Percentiles rank a stretch among this genome's conserved stretches.
Conservation (phyloP, 352 stramenopile species). For the Phytophthora fragariae region DNA sequence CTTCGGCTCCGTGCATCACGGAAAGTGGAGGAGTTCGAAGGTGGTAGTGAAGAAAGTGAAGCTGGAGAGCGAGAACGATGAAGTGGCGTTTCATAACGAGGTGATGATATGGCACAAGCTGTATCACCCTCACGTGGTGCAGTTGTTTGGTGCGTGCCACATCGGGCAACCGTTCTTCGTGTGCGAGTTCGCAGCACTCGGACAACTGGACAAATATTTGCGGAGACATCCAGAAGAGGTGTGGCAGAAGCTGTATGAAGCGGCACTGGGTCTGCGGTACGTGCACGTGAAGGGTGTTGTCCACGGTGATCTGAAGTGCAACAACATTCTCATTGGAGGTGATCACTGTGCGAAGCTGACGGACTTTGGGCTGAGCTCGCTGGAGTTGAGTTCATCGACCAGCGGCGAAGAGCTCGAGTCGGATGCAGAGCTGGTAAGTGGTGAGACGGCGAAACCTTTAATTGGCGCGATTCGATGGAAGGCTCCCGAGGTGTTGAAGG, state of each 20-base stretch:
- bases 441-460: too few species aligned
- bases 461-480: too few species aligned
- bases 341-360: not conserved
- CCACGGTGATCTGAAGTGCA: not conserved
- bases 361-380: not conserved
- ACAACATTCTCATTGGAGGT: not conserved
- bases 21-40: conserved; percentile 20
- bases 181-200: not conserved
- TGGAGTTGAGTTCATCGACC: too few species aligned
- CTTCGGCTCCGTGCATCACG: conserved; percentile 28
- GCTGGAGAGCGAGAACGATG: not conserved
- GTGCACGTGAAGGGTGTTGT: not conserved
- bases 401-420: too few species aligned
- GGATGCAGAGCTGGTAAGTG: too few species aligned
- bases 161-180: conserved; percentile 8
- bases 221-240: not conserved
- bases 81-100: not conserved
- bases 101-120: conserved; percentile 7
- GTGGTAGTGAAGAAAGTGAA: conserved; percentile 35
- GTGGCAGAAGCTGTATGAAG: not conserved
- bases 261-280: not conserved
- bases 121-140: not conserved
- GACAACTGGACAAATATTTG: not conserved
- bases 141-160: not conserved
- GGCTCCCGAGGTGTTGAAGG: too few species aligned